Base-by-base conservation (phyloP, 352 stramenopile species). In the Phytopythium oedochilum region DNA sequence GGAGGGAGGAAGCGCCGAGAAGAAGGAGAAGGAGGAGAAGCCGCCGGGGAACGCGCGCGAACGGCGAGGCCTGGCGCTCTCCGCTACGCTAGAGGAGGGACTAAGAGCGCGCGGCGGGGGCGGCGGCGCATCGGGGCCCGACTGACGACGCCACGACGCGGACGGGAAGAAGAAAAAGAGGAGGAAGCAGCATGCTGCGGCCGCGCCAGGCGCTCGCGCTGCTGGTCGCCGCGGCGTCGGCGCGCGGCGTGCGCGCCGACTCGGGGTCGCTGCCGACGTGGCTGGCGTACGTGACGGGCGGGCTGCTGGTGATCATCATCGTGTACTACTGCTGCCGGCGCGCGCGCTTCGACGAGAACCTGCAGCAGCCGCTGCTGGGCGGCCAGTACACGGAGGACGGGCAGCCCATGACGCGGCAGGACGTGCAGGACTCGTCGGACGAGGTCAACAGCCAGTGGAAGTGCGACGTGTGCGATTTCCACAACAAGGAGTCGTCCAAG, bases 301-400 rank as follows among this genome's bases (percentile, higher is more conserved):
- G 82, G 1, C 60, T 94, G 31, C 61, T 94, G 49, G 71, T 94
- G 55, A 74, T 94, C 44, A 94, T 94, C 62, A 92, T 94, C 58
- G 72, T 92, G 29, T 94, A 94, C 72, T 94, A 94, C 55, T 94
- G 84, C 72, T 94, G 84, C 53, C 84, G 84, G 38, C 82, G 82
- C 53, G 78, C 82, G 55, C 78, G 84, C 54, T 94, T 94, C 55
- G 84, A 94, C 51, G 84, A 94, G 63, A 92, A 87, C 59, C 65
- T 94, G 32, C 84, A 94, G 64, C 82, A 92, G 55, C 84, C 84
- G 42, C 68, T 94, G 26, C 63, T 94, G 5, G 84, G 84, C 50
- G 84, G 84, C 11, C 84, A 94, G 55, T 94, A 92, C 75, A 94
- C 75, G 55, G 84, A 94, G 57, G 84, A 94, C 53, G 84, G 84